phyloP scores from a whole-genome alignment of 176 grass and related monocot genomes.

The Metroxylon sagu region DNA sequence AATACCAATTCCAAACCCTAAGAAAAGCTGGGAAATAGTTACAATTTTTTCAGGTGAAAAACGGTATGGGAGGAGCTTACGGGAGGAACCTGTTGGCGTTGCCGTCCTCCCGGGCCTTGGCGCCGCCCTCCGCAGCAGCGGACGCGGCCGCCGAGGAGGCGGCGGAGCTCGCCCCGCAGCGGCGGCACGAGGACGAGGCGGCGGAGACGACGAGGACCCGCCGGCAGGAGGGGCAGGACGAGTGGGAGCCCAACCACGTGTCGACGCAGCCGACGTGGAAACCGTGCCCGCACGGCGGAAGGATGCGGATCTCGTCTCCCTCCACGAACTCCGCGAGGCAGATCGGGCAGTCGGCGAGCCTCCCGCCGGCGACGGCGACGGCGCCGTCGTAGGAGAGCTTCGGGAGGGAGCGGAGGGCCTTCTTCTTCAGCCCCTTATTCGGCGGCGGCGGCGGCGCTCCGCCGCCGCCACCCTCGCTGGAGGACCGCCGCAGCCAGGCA shows the following conservation, averaged over 20 bases:
- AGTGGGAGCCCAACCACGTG: conserved; percentile 58
- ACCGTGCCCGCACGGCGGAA: conserved; percentile 58
- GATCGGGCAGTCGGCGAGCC: conserved; percentile 53
- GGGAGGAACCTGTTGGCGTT: conserved; percentile 48
- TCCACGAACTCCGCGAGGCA: conserved; percentile 53
- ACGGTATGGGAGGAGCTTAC: conserved; percentile 8
- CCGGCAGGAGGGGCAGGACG: conserved; percentile 71
- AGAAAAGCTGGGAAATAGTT: not conserved
- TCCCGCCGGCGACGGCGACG: conserved; percentile 11
- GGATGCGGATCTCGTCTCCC: conserved; percentile 60
- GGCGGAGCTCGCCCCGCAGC: conserved; percentile 39
- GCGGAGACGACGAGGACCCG: conserved; percentile 39
- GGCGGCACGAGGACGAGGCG: conserved; percentile 41
- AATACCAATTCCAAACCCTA: not conserved
- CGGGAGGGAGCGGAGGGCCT: conserved; percentile 45
- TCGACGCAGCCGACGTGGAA: conserved; percentile 69
- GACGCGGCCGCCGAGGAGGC: conserved; percentile 31
- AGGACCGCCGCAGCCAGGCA: conserved; percentile 34
- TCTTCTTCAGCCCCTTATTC: conserved; percentile 64
- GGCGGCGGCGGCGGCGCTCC: conserved; percentile 1
- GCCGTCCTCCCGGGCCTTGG: not conserved
- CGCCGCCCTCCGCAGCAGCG: conserved; percentile 4
- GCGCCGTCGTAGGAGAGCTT: conserved; percentile 38
- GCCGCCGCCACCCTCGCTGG: too few relatives aligned
- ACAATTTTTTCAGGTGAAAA: not conserved